phyloP scores from a whole-genome alignment of 148 eudicot species.

The Beta vulgaris region DNA sequence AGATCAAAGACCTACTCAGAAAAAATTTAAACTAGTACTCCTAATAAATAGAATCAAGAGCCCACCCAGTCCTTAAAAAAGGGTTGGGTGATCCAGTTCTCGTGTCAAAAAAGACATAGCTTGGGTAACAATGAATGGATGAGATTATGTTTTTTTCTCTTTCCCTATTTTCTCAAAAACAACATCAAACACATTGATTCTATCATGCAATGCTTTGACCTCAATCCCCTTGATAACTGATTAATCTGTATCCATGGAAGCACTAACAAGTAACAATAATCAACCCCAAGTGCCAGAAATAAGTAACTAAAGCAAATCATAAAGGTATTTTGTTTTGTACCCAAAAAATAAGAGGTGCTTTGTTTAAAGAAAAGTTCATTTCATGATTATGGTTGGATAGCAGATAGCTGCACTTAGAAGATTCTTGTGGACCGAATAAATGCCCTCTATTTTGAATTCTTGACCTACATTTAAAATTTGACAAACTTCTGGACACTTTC shows the following conservation, averaged over 20 bases:
- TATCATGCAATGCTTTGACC: neutral
- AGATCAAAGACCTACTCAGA: too few species aligned
- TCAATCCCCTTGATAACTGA: neutral
- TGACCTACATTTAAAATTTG: neutral
- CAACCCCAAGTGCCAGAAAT: neutral
- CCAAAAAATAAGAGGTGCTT: too few species aligned
- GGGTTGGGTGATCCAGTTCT: neutral
- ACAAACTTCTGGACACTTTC: neutral
- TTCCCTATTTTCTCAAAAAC: too few species aligned
- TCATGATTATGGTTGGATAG: neutral
- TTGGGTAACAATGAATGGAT: neutral
- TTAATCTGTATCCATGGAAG: too few species aligned
- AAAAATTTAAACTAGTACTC: too few species aligned
- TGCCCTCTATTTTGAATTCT: neutral
- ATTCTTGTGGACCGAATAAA: too few species aligned
- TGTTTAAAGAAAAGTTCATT: neutral
- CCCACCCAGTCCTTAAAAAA: neutral
- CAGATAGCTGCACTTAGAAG: too few species aligned
- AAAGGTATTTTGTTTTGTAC: too few species aligned
- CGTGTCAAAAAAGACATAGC: neutral
- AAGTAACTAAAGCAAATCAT: neutral
- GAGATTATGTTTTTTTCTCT: too few species aligned
- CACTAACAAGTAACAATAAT: neutral
- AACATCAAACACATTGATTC: too few species aligned
- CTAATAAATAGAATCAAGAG: neutral